phyloP scores from a whole-genome alignment of 768 basidiomycete species.

The Paxillus ammoniavirescens region DNA sequence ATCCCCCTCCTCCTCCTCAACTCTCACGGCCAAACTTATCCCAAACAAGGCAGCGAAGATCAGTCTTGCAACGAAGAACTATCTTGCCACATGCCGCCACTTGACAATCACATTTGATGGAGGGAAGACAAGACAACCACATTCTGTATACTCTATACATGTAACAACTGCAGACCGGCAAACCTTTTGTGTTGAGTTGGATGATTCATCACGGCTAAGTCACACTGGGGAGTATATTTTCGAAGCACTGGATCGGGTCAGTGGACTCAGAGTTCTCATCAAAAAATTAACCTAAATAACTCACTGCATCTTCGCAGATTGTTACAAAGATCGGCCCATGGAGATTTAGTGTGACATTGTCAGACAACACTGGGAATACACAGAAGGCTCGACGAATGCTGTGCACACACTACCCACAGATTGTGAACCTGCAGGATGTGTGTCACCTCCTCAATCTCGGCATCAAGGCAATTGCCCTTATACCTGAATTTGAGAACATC shows the following conservation, averaged over 20 bases:
- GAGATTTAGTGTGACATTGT: constrained; percentile 12
- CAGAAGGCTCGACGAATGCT: constrained; percentile 13
- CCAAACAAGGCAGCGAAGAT: no score
- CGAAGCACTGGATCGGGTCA: constrained; percentile 13
- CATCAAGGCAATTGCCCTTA: constrained; percentile 20
- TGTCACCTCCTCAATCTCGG: constrained; percentile 31
- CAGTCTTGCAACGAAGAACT: constrained; percentile 1
- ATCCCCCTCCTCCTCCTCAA: not conserved
- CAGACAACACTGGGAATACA: constrained; percentile 26
- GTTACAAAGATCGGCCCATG: constrained; percentile 11
- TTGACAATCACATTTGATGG: constrained; percentile 23
- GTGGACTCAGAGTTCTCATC: not conserved
- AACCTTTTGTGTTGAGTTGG: constrained; percentile 9
- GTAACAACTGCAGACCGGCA: constrained; percentile 6
- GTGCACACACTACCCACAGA: constrained; percentile 16
- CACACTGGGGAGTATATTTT: constrained; percentile 29
- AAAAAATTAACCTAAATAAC: no score
- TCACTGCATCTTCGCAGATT: constrained; percentile 1
- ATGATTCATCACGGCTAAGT: constrained; percentile 20
- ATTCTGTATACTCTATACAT: constrained; percentile 22
- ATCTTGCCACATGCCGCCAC: constrained; percentile 2
- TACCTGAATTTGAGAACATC: not conserved
- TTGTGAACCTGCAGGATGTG: constrained; percentile 30
- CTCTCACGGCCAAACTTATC: no score
- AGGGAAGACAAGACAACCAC: constrained; percentile 5